Evolutionary conservation across 2,329 filamentous ascomycete species (phyloP), one percentile per base, ranked within the genome.

Genomic region (Exophiala phaeomuriformis): DNA sequence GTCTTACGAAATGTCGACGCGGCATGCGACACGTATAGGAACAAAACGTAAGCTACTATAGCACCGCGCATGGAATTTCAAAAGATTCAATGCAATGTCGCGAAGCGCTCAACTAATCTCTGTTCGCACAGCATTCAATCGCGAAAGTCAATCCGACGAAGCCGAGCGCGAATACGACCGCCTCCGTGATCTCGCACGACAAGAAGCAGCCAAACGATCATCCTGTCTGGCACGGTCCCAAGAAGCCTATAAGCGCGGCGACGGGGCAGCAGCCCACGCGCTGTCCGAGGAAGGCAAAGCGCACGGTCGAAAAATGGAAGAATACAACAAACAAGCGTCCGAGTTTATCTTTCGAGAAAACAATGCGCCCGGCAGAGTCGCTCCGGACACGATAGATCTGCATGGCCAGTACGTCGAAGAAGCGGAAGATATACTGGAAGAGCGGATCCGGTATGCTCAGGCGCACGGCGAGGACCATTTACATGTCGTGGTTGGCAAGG

Each of bases 341-440:
- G 88, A 96, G 55, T 95, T 81, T 71, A 97, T 97, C 68, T 96
- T 98, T 75, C 85, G 90, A 39, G 89, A 91, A 73, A 96, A 96
- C 75, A 97, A 97, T 68, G 84, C 87, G 19, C 70, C 76, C 2
- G 87, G 82, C 12, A 82, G 85, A 57, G 85, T 95, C 6, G 78
- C 81, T 10, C 76, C 76, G 39, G 91, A 97, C 71, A 89, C 86
- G 5, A 90, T 98, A 64, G 93, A 98, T 72, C 77, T 98, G 45
- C 93, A 98, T 69, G 93, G 93, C 2, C 86, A 94, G 67, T 96
- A 86, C 65, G 90, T 95, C 55, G 88, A 95, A 68, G 93, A 97
- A 74, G 93, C 93, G 3, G 90, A 95, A 75, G 81, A 88, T 60
- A 93, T 96, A 53, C 75, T 97, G 27, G 88, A 91, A 72, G 78